Percentiles rank a stretch among this genome's conserved stretches.
phyloP scores from a whole-genome alignment of 148 eudicot genomes.

The Spergularia marina region DNA sequence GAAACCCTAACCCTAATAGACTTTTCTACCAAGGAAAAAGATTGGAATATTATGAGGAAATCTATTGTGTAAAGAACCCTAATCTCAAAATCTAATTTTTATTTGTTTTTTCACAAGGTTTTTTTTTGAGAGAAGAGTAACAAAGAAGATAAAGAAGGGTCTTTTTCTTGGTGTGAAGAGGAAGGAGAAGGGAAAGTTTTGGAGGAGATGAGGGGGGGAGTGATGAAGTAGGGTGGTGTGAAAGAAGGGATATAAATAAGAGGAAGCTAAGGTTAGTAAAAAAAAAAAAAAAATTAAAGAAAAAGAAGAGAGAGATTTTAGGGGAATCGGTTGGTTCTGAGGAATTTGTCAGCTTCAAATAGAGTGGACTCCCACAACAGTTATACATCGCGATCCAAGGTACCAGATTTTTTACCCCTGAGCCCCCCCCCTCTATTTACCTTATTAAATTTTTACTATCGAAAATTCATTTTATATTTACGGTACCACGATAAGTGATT shows the following conservation, averaged over 20 bases:
- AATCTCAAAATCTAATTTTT: not conserved
- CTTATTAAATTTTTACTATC: too few species aligned
- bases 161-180: too few species aligned
- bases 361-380: conserved; percentile 40
- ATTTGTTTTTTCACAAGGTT: too few species aligned
- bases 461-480: too few species aligned
- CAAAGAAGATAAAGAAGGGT: not conserved
- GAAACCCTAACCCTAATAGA: conserved; percentile 33
- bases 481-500: too few species aligned
- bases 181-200: conserved; percentile 8
- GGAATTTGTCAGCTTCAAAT: conserved; percentile 28
- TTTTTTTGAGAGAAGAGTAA: not conserved
- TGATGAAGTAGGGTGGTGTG: conserved; percentile 3
- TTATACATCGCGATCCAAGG: conserved; percentile 63
- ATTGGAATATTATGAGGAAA: too few species aligned
- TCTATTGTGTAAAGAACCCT: not conserved
- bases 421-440: too few species aligned
- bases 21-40: too few species aligned
- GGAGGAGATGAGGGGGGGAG: not conserved
- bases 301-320: not conserved
- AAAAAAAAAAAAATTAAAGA: not conserved
- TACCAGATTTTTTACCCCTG: conserved; percentile 35
- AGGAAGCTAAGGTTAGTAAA: not conserved
- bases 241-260: conserved; percentile 23
- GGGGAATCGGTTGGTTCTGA: conserved; percentile 28